Evolutionary conservation across 1,284 basidiomycete species (phyloP).

Genomic region (Sphaerobolus stellatus): DNA sequence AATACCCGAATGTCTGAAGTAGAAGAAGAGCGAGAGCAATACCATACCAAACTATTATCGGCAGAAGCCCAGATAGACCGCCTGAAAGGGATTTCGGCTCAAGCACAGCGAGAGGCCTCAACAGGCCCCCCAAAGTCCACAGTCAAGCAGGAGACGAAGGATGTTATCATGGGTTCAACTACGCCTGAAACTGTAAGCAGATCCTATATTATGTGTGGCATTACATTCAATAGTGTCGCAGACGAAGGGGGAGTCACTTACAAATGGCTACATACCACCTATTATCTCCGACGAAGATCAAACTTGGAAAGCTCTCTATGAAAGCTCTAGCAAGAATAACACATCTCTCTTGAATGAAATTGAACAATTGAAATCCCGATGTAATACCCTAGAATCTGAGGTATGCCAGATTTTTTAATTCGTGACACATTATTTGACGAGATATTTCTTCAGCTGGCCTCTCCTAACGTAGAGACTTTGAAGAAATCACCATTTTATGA

Average conservation of each 20-base stretch:
- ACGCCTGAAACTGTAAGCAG: background rate
- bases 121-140: background rate
- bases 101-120: background rate
- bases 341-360: constrained; percentile 46
- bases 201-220: background rate
- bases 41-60: constrained; percentile 55
- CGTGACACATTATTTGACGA: background rate
- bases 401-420: constrained; percentile 31
- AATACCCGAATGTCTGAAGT: constrained; percentile 4
- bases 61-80: constrained; percentile 76
- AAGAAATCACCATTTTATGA: constrained; percentile 50
- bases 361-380: constrained; percentile 39
- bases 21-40: constrained; percentile 53
- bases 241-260: constrained; percentile 35
- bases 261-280: constrained; percentile 39
- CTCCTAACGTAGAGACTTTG: constrained; percentile 46
- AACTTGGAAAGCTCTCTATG: constrained; percentile 36
- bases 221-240: constrained; percentile 13
- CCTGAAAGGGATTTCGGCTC: constrained; percentile 58
- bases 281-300: constrained; percentile 10
- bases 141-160: constrained; percentile 16
- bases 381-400: constrained; percentile 44
- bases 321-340: constrained; percentile 44
- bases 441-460: constrained; percentile 38
- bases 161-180: constrained; percentile 19